Evolutionary conservation across 768 basidiomycete genomes (phyloP), one percentile per base, ranked within the genome.

Genomic region (Chalciporus sphaerocephalus): DNA sequence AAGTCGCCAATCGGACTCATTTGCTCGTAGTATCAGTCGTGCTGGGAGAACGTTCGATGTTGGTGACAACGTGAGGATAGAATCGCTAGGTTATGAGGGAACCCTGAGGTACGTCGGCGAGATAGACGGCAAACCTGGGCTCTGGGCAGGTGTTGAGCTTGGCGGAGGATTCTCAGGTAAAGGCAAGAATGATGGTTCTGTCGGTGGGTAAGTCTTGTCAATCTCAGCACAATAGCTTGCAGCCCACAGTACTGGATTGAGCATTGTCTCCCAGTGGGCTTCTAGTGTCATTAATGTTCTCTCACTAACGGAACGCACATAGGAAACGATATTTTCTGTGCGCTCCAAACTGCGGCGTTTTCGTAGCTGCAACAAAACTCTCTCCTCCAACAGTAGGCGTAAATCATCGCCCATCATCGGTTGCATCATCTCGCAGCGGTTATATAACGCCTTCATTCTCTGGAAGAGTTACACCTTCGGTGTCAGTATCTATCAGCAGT

Each of bases 111-210:
- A 81, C 66, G 50, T 94, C 15, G 95, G 95, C 5, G 77, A 80
- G 54, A 93, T 96, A 44, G 84, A 88, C 15, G 90, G 90, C 40
- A 97, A 97, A 65, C 74, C 79, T 3, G 95, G 94, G 4, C 69
- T 83, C 6, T 99, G 91, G 89, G 95, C 90, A 13, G 95, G 95
- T 12, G 90, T 99, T 17, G 91, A 97, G 66, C 74, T 99, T 17
- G 72, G 79, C 54, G 85, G 84, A 27, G 88, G 89, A 6, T 95
- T 92, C 60, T 66, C 76, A 15, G 93, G 95, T 16, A 89, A 87
- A 64, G 95, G 95, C 1, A 99, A 98, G 71, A 99, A 99, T 57
- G 81, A 97, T 56, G 95, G 95, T 25, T 79, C 81, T 36, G 93
- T 95, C 5, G 76, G 73, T 51, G 91, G 90, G 94, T 96, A 61